Percentiles rank a stretch among this genome's conserved stretches.
These are phyloP conservation scores for Aethionema arabicum DNA, from an alignment of 345 rosid species.

Conservation along the genomic window DNA sequence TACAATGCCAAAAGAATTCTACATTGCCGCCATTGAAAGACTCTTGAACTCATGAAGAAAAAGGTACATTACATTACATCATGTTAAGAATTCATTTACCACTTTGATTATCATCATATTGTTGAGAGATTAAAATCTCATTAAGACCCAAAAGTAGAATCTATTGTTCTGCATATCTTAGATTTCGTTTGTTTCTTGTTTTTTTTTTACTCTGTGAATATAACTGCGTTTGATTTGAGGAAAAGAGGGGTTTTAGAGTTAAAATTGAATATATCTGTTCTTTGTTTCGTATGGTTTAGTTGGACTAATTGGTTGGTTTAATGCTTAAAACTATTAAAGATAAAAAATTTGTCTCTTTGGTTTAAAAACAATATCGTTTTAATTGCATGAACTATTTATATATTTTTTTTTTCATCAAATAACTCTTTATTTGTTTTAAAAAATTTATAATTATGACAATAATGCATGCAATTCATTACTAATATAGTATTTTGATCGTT, in stretches of 20 bases:
- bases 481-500: too few species aligned
- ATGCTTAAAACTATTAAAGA: too few species aligned
- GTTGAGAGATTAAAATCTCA: conserved; percentile 22
- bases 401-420: too few species aligned
- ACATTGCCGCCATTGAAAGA: conserved; percentile 85
- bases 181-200: background rate
- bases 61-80: conserved; percentile 13
- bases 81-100: background rate
- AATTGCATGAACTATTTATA: too few species aligned
- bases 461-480: too few species aligned
- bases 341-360: too few species aligned
- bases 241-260: background rate
- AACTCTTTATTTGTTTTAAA: too few species aligned
- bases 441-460: too few species aligned
- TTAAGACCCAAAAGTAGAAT: conserved; percentile 1
- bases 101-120: conserved; percentile 15
- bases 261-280: conserved; percentile 12
- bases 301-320: too few species aligned
- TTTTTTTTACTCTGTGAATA: conserved; percentile 19
- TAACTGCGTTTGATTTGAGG: conserved; percentile 16
- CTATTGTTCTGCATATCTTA: conserved; percentile 3
- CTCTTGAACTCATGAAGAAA: conserved; percentile 53
- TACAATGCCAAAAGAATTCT: conserved; percentile 96
- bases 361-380: too few species aligned
- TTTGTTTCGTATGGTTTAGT: background rate